Evolutionary conservation across 805 yeast species (phyloP), one percentile per base, ranked within the genome.

Genomic region (Metschnikowia lachancei): DNA sequence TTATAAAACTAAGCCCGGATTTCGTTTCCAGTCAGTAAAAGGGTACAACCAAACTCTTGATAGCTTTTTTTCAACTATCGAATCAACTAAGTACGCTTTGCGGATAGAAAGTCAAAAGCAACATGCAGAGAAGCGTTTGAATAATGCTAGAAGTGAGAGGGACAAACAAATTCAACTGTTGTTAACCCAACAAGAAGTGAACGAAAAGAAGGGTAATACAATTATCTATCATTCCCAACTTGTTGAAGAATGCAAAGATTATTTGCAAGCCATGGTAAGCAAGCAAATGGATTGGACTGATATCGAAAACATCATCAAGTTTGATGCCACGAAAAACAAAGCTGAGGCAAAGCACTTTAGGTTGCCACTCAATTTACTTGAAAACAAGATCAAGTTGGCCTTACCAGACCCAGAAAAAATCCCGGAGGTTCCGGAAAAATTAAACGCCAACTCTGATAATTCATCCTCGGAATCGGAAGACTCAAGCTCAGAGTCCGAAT

Each of bases 211-310:
- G 54, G 98, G 96, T 10, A 83, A 81, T 51, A 69, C 85, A 4
- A 82, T 92, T 24, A 84, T 87, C 50, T 68, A 75, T 31, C 75
- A 85, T 61, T 85, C 92, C 4, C 81, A 81, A 22, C 55, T 79
- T 20, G 89, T 91, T 4, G 94, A 85, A 41, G 78, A 79, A 14
- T 89, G 94, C 39, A 83, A 79, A 49, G 64, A 61, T 7, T 83
- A 86, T 2, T 86, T 92, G 4, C 85, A 83, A 48, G 68, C 72
- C 1, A 66, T 89, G 45, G 51, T 90, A 4, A 82, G 84, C 46
- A 94, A 87, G 59, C 91, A 87, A 52, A 87, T 89, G 88, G 97
- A 92, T 62, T 92, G 99, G 99, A 78, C 79, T 36, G 85, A 88
- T 50, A 91, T 91, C 51, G 96, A 86, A 60, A 81, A 82, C 51